phyloP scores from a whole-genome alignment of 176 grass and related monocot genomes.

The Eragrostis curvula region DNA sequence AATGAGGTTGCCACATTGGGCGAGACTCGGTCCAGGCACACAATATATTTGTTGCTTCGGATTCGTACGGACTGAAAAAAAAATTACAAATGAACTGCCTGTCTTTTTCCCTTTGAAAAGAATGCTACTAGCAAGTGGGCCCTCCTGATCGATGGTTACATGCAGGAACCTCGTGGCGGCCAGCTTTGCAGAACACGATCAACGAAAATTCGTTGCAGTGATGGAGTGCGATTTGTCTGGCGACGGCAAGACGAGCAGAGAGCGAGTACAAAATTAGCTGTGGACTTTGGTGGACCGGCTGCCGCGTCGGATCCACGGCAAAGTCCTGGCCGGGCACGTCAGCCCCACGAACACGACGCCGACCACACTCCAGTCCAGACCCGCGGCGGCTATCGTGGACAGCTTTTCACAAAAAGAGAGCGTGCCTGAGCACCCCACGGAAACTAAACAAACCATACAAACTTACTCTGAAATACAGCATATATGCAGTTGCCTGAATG shows the following conservation, averaged over 20 bases:
- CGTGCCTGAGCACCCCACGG: too few species aligned
- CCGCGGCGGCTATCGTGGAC: background rate
- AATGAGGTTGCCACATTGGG: constrained; percentile 35
- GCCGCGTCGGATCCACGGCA: constrained; percentile 48
- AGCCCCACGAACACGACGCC: constrained; percentile 19
- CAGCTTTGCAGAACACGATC: background rate
- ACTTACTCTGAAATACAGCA: too few species aligned
- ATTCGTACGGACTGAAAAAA: background rate
- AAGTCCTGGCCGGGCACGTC: constrained; percentile 29
- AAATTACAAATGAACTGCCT: too few species aligned
- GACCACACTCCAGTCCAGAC: background rate
- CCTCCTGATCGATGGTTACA: background rate
- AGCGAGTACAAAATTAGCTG: background rate
- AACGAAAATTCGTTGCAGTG: background rate
- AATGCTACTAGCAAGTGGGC: background rate
- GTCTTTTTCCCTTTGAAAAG: too few species aligned
- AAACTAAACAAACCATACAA: too few species aligned
- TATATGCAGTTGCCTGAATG: too few species aligned
- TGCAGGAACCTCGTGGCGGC: background rate
- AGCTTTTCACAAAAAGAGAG: background rate
- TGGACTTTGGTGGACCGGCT: background rate
- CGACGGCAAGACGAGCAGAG: background rate
- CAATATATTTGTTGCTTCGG: too few species aligned
- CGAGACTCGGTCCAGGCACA: background rate
- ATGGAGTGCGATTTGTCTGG: background rate